A percentile compares a stretch with the other conserved stretches of the same genome.
These are phyloP conservation scores for Didymella exigua DNA, from an alignment of 2,329 filamentous ascomycete genomes.

Conservation along the genomic window DNA sequence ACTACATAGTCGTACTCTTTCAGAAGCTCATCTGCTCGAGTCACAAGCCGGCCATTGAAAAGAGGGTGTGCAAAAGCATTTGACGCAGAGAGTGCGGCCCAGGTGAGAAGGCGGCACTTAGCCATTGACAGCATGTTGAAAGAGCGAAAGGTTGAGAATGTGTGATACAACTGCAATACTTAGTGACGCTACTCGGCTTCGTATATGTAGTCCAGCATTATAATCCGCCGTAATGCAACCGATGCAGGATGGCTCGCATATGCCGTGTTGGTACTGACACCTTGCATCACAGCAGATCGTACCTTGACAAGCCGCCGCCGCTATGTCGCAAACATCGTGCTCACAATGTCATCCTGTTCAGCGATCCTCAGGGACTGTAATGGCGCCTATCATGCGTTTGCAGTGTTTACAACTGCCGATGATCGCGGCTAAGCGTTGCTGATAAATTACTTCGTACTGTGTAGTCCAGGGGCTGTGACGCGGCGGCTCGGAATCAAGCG, in stretches of 20 bases:
- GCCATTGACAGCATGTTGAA: slow-evolving; percentile 2
- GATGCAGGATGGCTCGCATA: not conserved
- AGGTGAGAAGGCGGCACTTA: slow-evolving; percentile 6
- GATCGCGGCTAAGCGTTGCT: not conserved
- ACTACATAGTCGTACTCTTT: slow-evolving; percentile 36
- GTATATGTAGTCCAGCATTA: slow-evolving; percentile 1
- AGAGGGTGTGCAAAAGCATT: slow-evolving; percentile 24
- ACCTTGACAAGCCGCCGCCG: not conserved
- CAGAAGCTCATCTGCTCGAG: slow-evolving; percentile 20
- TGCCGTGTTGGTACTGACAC: not conserved
- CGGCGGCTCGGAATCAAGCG: not conserved
- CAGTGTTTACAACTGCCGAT: slow-evolving; percentile 5
- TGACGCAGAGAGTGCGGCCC: slow-evolving; percentile 20
- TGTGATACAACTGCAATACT: not conserved
- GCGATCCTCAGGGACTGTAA: not conserved
- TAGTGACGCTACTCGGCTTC: not conserved
- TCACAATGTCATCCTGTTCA: not conserved
- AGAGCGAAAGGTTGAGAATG: not conserved
- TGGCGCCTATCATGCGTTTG: slow-evolving; percentile 5
- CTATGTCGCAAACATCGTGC: not conserved
- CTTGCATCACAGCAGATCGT: not conserved
- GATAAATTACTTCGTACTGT: slow-evolving; percentile 9
- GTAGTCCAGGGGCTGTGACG: slow-evolving; percentile 12
- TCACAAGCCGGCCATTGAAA: slow-evolving; percentile 21
- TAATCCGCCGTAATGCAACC: slow-evolving; percentile 4